Evolutionary conservation across 441 rosid genomes (phyloP).

Genomic region (Mallotus japonicus): DNA sequence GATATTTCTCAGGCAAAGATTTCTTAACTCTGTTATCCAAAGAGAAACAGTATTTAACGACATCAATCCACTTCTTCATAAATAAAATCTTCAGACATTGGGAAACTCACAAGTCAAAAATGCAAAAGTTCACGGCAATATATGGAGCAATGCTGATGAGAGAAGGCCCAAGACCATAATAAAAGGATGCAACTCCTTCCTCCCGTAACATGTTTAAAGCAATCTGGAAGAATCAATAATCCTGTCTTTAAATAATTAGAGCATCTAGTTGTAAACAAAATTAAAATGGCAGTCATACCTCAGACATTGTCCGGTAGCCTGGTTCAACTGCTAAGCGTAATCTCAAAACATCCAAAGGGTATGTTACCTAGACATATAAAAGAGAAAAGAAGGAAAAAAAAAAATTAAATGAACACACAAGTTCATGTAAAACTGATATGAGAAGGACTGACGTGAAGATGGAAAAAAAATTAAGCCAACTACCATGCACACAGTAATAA

Average conservation of each 20-base stretch:
- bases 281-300: slow-evolving; percentile 49
- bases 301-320: slow-evolving; percentile 78
- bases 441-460: neutral
- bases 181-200: slow-evolving; percentile 90
- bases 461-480: neutral
- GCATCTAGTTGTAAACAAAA: slow-evolving; percentile 17
- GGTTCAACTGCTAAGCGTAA: slow-evolving; percentile 97
- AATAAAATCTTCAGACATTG: slow-evolving; percentile 17
- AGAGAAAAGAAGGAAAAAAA: neutral
- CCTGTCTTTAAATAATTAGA: slow-evolving; percentile 14
- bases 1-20: slow-evolving; percentile 82
- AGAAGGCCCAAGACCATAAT: slow-evolving; percentile 94
- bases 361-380: slow-evolving; percentile 59
- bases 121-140: slow-evolving; percentile 94
- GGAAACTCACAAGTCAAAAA: slow-evolving; percentile 86
- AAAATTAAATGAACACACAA: slow-evolving; percentile 1
- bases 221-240: slow-evolving; percentile 45
- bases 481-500: neutral
- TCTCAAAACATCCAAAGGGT: slow-evolving; percentile 93
- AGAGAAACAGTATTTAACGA: slow-evolving; percentile 6
- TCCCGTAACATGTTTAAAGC: slow-evolving; percentile 91
- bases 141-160: slow-evolving; percentile 95
- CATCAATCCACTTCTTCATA: neutral
- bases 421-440: neutral
- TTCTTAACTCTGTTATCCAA: slow-evolving; percentile 72